A percentile compares a stretch with the other conserved stretches of the same genome.
phyloP scores from a whole-genome alignment of 176 grass and related monocot species.

The Lolium rigidum region DNA sequence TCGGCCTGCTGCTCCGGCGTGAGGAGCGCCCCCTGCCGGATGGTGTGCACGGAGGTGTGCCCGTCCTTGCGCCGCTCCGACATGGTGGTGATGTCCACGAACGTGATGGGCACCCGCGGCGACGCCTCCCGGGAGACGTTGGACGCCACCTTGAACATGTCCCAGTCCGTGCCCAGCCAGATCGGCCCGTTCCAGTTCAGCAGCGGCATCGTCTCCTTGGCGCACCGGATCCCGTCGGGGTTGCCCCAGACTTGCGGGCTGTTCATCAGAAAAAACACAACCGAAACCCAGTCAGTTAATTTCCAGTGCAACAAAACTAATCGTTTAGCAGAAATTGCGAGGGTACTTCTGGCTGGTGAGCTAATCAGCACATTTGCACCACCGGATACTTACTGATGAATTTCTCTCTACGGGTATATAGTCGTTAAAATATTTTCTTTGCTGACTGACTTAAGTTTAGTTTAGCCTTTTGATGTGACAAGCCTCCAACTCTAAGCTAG shows the following conservation, averaged over 20 bases:
- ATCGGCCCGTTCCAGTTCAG: conserved; percentile 51
- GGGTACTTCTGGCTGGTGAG: neutral
- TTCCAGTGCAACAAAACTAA: neutral
- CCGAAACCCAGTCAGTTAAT: neutral
- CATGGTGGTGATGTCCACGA: conserved; percentile 80
- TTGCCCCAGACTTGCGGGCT: conserved; percentile 82
- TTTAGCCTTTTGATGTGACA: conserved; percentile 38
- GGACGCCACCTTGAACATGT: conserved; percentile 68
- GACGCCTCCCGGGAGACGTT: conserved; percentile 40
- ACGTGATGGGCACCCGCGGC: conserved; percentile 66
- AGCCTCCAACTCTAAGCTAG: conserved; percentile 1
- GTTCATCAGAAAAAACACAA: neutral
- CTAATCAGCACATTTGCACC: neutral
- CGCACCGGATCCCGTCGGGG: conserved; percentile 69
- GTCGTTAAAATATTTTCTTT: neutral
- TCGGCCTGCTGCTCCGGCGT: conserved; percentile 81
- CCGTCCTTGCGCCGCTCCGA: conserved; percentile 91
- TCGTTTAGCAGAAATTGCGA: neutral
- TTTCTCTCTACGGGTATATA: neutral
- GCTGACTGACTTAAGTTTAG: neutral
- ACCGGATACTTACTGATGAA: neutral
- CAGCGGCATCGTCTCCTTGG: conserved; percentile 82
- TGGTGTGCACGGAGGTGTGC: conserved; percentile 91
- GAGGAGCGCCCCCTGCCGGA: conserved; percentile 69
- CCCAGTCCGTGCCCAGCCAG: conserved; percentile 77